Evolutionary conservation across 139 green algal genomes (phyloP), one percentile per base, ranked within the genome.

Genomic region (Prasinococcaceae sp.): DNA sequence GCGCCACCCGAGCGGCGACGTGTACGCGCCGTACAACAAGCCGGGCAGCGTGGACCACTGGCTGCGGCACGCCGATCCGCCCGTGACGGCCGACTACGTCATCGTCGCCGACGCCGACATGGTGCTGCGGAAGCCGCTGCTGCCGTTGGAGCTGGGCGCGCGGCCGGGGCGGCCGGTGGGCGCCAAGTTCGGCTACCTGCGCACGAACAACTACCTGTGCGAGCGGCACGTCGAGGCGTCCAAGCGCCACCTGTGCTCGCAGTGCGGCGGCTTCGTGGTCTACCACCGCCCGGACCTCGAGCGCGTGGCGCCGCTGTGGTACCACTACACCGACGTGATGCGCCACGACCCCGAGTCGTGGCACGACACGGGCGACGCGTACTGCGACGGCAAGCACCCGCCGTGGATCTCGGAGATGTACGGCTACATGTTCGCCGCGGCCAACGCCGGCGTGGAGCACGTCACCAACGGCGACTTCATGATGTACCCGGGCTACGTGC

Each of bases 391-490:
- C 33, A 6, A 16, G 20, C 47, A 55, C 6, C 48, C 56, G 12
- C 61, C 61, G 5, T 76, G 68, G 68, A 76, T 76, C 45, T 63
- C 53, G 24, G 68, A 76, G 41, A 76, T 76, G 68, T 76, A 76
- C 25, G 68, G 68, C n/a, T 76, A 76, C 59, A 47, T 62, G 3
- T 76, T 76, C 33, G 68, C 38, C n/a, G 68, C 64, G 24, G 59
- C 67, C n/a, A 56, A 76, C 14, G 49, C 36, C 10, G 33, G 33
- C 6, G 2, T 69, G 19, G 42, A 58, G 6, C 56, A 65, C 25
- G 38, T 51, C 19, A 44, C 35, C 4, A 50, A 39, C 28, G 26
- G 46, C 27, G 20, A 55, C 24, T 51, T 63, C 44, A 69, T 69
- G 53, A 6, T 69, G 2, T 69, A 69, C 40, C 61, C 61, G 27